Evolutionary conservation across 2,329 filamentous ascomycete species (phyloP), one percentile per base, ranked within the genome.

Genomic region (Neospermospora avenae): DNA sequence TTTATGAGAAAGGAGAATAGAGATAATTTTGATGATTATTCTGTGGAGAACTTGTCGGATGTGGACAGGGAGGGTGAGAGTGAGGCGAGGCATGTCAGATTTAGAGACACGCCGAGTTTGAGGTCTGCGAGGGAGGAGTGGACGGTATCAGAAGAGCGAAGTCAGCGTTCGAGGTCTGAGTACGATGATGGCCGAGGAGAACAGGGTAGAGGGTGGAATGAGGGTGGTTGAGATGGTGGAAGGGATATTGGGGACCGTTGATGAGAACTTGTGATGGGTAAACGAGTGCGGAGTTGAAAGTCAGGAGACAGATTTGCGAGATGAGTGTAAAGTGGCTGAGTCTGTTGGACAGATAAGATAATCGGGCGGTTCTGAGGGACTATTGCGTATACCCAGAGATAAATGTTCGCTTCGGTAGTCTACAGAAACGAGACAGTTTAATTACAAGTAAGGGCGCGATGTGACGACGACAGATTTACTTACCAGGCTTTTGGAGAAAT

Each of bases 51-150:
- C 34, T 25, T 57, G 24, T 44, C 52, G 7, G 57, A 57, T 20
- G 6, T 39, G 35, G 60, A 62, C 35, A 60, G 34, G 22, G 31
- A 49, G 41, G 49, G 53, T 35, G 59, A 60, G 44, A 25, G 14
- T 24, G 59, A 58, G 25, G 53, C 51, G 4, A 54, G 55, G 54
- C 59, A 64, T 37, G 62, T 63, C 14, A 59, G 39, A 1, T 63
- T 63, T 34, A 49, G 59, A 39, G 41, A 59, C 18, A 62, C 60
- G 4, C 52, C 60, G 14, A 57, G 52, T 5, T 14, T 57, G 25
- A 42, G 45, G 18, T 60, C 58, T 7, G 28, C 37, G 20, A 18
- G 24, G 16, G 42, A 56, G 4, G 5, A 34, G 4, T 39, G 54
- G 54, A 34, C 6, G 2, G 5, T 6, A 28, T 49, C 54, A 7